Base-by-base conservation (phyloP, 208 protist genomes). In the Spongospora subterranea region DNA sequence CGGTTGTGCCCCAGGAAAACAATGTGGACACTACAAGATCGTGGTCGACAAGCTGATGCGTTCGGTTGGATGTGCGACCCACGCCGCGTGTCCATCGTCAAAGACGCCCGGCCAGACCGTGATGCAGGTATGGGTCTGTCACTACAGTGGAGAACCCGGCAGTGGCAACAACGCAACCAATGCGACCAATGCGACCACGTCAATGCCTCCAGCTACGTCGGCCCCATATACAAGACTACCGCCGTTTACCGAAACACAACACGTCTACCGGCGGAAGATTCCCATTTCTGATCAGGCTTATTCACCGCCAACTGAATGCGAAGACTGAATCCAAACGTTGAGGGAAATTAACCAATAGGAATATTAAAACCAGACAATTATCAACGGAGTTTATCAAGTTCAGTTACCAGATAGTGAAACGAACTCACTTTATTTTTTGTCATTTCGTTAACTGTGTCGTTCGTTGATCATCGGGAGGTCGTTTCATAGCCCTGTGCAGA, bases 51-150 rank as follows among this genome's bases (percentile, higher is more conserved):
- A 35, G 17, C 17, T 17, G n/a, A 82, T 43, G 6, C 17, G n/a
- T 6, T 6, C 35, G n/a, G 6, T 82, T 6, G 71, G 71, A n/a
- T 82, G 71, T n/a, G 71, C 71, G 13, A 82, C 71, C 35, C 11
- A 6, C n/a, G 13, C 17, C 35, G 35, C 6, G 6, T 82, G 71
- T n/a, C 71, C 71, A 82, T 82, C 71, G n/a, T 29, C 13, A 29
- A 6, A 60, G 24, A 24, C 24, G 13, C n/a, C n/a, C 6, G 71
- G 71, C 6, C 71, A 82, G 40, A 35, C 17, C 40, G 71, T 82
- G 6, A 82, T 43, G 35, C 71, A 82, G 71, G 40, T 82, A 6
- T 82, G 71, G 71, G 71, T 82, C 6, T 82, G 71, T 43, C 35
- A 82, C 17, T 82, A 82, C n/a, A n/a, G 71, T 20, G n/a, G 13